Evolutionary conservation across 345 rosid genomes (phyloP).

Genomic region (Citrus sinensis): DVS_A1.0 CM039165.1:36815501-36816000

Average conservation of each 20-base stretch:
- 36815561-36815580: slow-evolving; percentile 96
- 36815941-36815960: background rate
- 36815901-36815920: slow-evolving; percentile 69
- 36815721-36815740: slow-evolving; percentile 8
- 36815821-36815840: slow-evolving; percentile 83
- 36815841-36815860: slow-evolving; percentile 89
- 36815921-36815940: background rate
- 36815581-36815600: slow-evolving; percentile 95
- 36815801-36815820: slow-evolving; percentile 93
- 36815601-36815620: slow-evolving; percentile 87
- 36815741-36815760: slow-evolving; percentile 55
- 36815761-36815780: slow-evolving; percentile 94
- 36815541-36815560: slow-evolving; percentile 72
- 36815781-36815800: slow-evolving; percentile 92
- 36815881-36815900: slow-evolving; percentile 84
- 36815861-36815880: slow-evolving; percentile 96
- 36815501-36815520: slow-evolving; percentile 1
- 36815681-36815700: background rate
- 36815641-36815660: slow-evolving; percentile 92
- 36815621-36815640: slow-evolving; percentile 85
- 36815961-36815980: background rate
- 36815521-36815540: slow-evolving; percentile 45
- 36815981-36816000: background rate
- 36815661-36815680: slow-evolving; percentile 50
- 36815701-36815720: background rate